These are phyloP conservation scores for Groenewaldozyma tartarivorans DNA, from an alignment of 805 yeast genomes.

Conservation along the genomic window DNA sequence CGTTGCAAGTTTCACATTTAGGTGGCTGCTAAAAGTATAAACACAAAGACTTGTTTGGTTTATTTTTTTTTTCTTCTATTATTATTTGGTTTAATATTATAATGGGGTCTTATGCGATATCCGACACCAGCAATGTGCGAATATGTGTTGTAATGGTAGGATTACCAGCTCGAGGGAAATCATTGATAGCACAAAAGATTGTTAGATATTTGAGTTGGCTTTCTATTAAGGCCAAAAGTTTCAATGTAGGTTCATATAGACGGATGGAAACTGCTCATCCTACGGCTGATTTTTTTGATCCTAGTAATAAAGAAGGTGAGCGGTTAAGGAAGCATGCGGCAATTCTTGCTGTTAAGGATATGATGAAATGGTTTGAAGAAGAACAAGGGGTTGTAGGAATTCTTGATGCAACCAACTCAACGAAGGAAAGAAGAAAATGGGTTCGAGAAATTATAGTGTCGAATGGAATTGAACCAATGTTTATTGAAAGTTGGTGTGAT, in stretches of 20 bases:
- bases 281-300: slow-evolving; percentile 70
- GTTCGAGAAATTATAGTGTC: slow-evolving; percentile 37
- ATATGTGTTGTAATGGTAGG: slow-evolving; percentile 72
- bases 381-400: slow-evolving; percentile 86
- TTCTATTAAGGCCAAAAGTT: slow-evolving; percentile 74
- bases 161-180: slow-evolving; percentile 66
- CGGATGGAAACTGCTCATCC: slow-evolving; percentile 54
- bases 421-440: slow-evolving; percentile 57
- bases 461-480: slow-evolving; percentile 75
- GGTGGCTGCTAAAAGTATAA: no score
- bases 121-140: slow-evolving; percentile 38
- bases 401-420: slow-evolving; percentile 87
- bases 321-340: slow-evolving; percentile 61
- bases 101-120: slow-evolving; percentile 4
- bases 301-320: slow-evolving; percentile 54
- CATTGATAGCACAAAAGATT: slow-evolving; percentile 87
- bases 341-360: slow-evolving; percentile 59
- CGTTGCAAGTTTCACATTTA: no score
- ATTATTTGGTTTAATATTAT: no score
- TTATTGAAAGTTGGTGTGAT: slow-evolving; percentile 86
- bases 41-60: no score
- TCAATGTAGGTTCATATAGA: slow-evolving; percentile 83
- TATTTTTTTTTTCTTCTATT: no score
- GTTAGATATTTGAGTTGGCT: slow-evolving; percentile 91
- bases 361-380: slow-evolving; percentile 77